A percentile compares a stretch with the other conserved stretches of the same genome.
Conservation (phyloP, 108 stramenopile species). For the Cyclotella atomus region DNA sequence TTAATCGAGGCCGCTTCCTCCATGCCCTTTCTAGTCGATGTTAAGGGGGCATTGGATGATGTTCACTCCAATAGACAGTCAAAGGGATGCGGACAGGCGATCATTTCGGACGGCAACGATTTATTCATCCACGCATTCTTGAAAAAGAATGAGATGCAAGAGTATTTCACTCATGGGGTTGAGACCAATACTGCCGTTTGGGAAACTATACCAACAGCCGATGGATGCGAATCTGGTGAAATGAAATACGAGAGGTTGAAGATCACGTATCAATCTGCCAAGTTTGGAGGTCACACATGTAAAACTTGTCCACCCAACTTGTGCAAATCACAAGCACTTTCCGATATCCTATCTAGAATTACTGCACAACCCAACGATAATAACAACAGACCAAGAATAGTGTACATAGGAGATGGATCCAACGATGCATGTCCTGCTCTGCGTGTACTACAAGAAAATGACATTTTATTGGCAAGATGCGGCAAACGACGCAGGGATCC, state of each 20-base stretch:
- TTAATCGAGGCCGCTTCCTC: conserved; percentile 26
- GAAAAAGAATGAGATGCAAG: conserved; percentile 24
- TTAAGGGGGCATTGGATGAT: conserved; percentile 30
- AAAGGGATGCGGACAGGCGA: conserved; percentile 32
- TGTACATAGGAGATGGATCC: conserved; percentile 51
- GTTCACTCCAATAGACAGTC: not conserved
- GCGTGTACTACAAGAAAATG: conserved; percentile 32
- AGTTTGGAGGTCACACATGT: conserved; percentile 44
- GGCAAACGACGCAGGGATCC: conserved; percentile 26
- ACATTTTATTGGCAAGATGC: conserved; percentile 39
- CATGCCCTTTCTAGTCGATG: conserved; percentile 44
- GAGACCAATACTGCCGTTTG: conserved; percentile 36
- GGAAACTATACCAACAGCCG: conserved; percentile 12
- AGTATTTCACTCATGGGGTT: conserved; percentile 38
- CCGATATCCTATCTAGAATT: conserved; percentile 32
- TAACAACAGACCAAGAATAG: conserved; percentile 31
- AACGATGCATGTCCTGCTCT: conserved; percentile 55
- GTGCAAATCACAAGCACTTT: conserved; percentile 47
- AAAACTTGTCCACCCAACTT: conserved; percentile 46
- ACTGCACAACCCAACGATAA: not conserved
- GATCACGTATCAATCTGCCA: conserved; percentile 40
- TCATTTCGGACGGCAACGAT: conserved; percentile 53
- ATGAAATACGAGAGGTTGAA: conserved; percentile 2
- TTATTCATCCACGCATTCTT: conserved; percentile 41
- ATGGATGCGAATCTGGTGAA: not conserved